phyloP scores from a whole-genome alignment of 306 rosid species.

The Castanopsis chinensis region DNA sequence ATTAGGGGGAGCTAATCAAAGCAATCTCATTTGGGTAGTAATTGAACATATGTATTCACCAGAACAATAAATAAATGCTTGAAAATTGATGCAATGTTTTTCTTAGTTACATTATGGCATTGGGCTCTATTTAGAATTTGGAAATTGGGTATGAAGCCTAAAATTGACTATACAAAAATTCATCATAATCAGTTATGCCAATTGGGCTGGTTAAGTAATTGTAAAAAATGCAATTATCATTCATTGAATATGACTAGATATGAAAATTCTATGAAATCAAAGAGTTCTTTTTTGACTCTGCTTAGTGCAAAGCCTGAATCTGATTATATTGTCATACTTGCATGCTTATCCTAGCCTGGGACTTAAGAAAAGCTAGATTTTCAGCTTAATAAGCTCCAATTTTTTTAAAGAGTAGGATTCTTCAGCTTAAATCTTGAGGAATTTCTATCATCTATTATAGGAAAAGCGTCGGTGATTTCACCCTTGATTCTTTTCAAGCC shows the following conservation, averaged over 20 bases:
- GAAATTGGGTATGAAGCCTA: not conserved
- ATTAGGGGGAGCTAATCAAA: no score
- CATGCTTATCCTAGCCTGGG: not conserved
- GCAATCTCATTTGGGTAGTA: no score
- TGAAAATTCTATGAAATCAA: not conserved
- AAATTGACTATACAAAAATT: not conserved
- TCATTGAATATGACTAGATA: not conserved
- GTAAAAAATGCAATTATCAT: not conserved
- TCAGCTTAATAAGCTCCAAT: no score
- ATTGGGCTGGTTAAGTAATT: not conserved
- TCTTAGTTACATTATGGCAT: not conserved
- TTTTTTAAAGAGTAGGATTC: no score
- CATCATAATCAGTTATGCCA: not conserved
- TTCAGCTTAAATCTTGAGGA: no score
- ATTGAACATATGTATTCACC: no score
- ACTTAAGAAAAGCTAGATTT: no score
- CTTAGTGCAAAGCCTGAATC: not conserved
- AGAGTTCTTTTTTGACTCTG: not conserved
- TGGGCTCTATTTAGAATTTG: not conserved
- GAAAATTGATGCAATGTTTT: no score
- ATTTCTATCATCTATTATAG: not conserved
- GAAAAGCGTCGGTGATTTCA: not conserved
- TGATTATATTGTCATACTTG: not conserved
- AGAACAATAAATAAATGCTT: no score
- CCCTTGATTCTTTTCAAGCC: not conserved